Evolutionary conservation across 2,329 filamentous ascomycete species (phyloP), one percentile per base, ranked within the genome.

Genomic region (Davidsoniella australis): DNA sequence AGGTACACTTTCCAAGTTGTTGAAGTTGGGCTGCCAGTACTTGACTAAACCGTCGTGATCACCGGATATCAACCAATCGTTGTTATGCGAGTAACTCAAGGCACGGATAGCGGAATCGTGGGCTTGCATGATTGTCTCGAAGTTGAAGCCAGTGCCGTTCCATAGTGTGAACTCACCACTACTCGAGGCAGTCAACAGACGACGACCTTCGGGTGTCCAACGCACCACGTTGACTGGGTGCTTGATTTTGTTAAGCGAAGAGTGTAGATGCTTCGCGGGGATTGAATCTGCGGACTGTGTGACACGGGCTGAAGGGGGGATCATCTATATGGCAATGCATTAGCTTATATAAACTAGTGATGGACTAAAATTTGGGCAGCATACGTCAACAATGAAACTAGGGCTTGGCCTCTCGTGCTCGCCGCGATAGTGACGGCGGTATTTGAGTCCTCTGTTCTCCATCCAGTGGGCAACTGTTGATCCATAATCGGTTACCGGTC

Each of bases 111-210:
- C 84, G 49, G 80, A 79, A 64, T 95, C 89, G 64, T 96, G 89
- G 38, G 89, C 89, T 69, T 94, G 88, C 84, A 95, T 95, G 24
- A 98, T 95, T 3, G 91, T 96, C 67, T 98, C 91, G 58, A 98
- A 98, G 64, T 98, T 96, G 74, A 98, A 98, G 20, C 87, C 89
- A 41, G 89, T 96, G 55, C 91, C 91, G 62, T 98, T 98, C 91
- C 91, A 98, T 3, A 98, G 67, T 38, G 93, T 98, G 59, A 98
- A 98, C 63, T 98, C 91, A 60, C 91, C 91, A 62, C 89, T 96
- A 56, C 87, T 94, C 0, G 88, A 94, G 18, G 87, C 91, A 0
- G 91, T 96, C 61, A 98, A 72, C 50, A 98, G 68, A 56, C 91
- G 75, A 54, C 91, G 80, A 24, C 91, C 91, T 64, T 98, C 91